Evolutionary conservation across 768 basidiomycete genomes (phyloP), one percentile per base, ranked within the genome.

Genomic region (Cystobasidium onofrii): DNA sequence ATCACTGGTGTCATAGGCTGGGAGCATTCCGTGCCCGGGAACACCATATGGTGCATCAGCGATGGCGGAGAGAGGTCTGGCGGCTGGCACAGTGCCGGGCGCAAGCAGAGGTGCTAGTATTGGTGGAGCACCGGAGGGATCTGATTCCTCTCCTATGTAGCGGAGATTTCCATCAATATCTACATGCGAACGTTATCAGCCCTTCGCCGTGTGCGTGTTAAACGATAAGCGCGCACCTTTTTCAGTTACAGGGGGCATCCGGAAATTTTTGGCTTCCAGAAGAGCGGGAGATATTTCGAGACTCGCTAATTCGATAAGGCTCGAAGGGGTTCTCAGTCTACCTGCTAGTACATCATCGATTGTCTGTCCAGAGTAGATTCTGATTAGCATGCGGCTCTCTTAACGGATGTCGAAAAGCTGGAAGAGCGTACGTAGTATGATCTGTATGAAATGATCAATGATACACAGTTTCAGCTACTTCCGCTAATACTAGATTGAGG

Each of bases 341-440:
- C 93, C 94, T 60, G 87, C 87, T 72, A 90, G 86, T 33, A 96
- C 92, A 80, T 98, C 95, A 75, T 91, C 89, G 66, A 94, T 85
- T 77, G 88, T 89, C 69, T 71, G 27, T 15, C n/a, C 9, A 23
- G 65, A 29, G 17, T 31, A 9, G 25, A 67, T 20, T 34, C n/a
- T n/a, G n/a, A n/a, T n/a, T n/a, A n/a, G n/a, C n/a, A n/a, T n/a
- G n/a, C n/a, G n/a, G n/a, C n/a, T n/a, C n/a, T n/a, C n/a, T n/a
- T n/a, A n/a, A n/a, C n/a, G n/a, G n/a, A n/a, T n/a, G n/a, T n/a
- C n/a, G n/a, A n/a, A n/a, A n/a, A n/a, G n/a, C n/a, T n/a, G n/a
- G 83, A 13, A 93, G 95, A 69, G 27, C 27, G 31, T 44, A 71
- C 69, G 39, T 71, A 71, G 25, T 81, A 96, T 93, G 10, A 93